Evolutionary conservation across 192 early-diverging fungal genomes (phyloP), one percentile per base, ranked within the genome.

Genomic region (Gaertneriomyces semiglobifer): DNA sequence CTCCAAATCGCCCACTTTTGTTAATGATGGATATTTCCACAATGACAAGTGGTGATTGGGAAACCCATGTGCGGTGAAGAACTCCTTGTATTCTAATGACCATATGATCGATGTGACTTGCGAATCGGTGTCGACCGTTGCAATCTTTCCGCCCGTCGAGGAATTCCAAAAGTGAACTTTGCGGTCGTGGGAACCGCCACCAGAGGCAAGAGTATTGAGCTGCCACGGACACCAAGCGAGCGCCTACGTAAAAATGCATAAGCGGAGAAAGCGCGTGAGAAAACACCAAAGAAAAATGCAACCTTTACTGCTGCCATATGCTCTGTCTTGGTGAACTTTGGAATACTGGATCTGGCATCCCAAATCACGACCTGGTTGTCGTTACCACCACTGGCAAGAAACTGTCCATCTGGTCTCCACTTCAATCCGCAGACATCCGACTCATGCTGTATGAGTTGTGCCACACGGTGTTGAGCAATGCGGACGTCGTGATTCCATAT

Each of bases 221-320:
- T 93, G 89, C 92, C 90, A 95, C 20, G 95, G 94, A 72, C 93
- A 93, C 95, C 94, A 98, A 14, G 95, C 92, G 14, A 98, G 63
- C 1, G 94, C 94, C 90, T 91, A 63, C 16, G 45, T 59, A 20
- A 20, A 16, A 59, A 44, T 59, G 33, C 43, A 63, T 4, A 5
- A 7, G 39, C 7, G 14, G 18, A 14, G 44, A 11, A n/a, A 11
- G 44, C 44, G 19, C 5, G 40, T 41, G 18, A 16, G 11, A 40
- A 9, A 16, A 58, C 3, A 44, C n/a, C 3, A 3, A 14, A 8
- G 5, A 12, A 57, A 12, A 9, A 6, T 39, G 4, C 11, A 53
- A 85, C 83, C 82, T 85, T 85, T 14, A 85, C 84, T 20, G 81
- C 84, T 16, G 82, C 79, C 33, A 60, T 81, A 68, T 85, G 84